These are phyloP conservation scores for Pyricularia pennisetigena DNA, from an alignment of 2,329 filamentous ascomycete genomes.

Conservation along the genomic window DNA sequence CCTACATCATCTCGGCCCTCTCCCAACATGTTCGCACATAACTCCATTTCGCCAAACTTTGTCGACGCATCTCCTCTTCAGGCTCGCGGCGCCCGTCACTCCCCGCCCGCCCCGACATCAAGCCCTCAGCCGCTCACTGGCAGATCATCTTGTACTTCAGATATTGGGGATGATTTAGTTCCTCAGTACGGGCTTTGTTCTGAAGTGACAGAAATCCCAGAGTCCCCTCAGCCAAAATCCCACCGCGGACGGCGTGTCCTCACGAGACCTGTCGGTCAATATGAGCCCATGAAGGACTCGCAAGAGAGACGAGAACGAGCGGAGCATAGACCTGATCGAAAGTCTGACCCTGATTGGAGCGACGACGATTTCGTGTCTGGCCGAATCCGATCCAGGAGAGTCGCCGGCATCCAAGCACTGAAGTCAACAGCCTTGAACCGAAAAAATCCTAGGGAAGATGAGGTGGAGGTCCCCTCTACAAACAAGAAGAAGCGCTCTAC, in stretches of 20 bases:
- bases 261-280: slow-evolving; percentile 26
- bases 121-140: slow-evolving; percentile 23
- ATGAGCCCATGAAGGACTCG: slow-evolving; percentile 35
- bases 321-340: slow-evolving; percentile 10
- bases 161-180: slow-evolving; percentile 10
- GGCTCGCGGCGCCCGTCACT: slow-evolving; percentile 29
- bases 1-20: slow-evolving; percentile 50
- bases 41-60: slow-evolving; percentile 35
- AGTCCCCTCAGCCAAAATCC: slow-evolving; percentile 10
- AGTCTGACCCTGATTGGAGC: slow-evolving; percentile 17
- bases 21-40: slow-evolving; percentile 31
- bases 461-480: slow-evolving; percentile 23
- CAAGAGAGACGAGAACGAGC: slow-evolving; percentile 26
- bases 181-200: slow-evolving; percentile 3
- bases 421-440: slow-evolving; percentile 27
- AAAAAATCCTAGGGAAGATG: slow-evolving; percentile 17
- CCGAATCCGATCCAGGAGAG: slow-evolving; percentile 26
- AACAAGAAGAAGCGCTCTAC: slow-evolving; percentile 12
- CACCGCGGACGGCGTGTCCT: slow-evolving; percentile 5
- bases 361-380: slow-evolving; percentile 25
- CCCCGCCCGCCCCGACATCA: slow-evolving; percentile 33
- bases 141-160: slow-evolving; percentile 13
- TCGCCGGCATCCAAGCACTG: slow-evolving; percentile 29
- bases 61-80: slow-evolving; percentile 38
- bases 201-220: slow-evolving; percentile 8